Evolutionary conservation across 306 rosid species (phyloP).

Genomic region (Acmispon strigosus): DNA sequence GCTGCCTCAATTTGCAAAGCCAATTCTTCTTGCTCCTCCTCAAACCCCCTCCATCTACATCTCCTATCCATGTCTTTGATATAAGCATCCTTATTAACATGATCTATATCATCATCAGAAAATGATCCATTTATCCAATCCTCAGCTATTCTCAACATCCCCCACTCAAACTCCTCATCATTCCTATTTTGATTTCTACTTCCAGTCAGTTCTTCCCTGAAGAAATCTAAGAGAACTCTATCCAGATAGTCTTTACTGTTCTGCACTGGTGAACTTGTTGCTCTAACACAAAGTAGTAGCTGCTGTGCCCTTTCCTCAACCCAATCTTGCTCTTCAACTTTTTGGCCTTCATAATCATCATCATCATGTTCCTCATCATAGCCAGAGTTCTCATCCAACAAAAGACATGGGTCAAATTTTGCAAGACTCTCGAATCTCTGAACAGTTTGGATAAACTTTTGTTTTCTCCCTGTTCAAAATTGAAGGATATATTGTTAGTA

Average conservation of each 20-base stretch:
- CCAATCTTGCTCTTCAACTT: constrained; percentile 21
- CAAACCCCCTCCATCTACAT: constrained; percentile 39
- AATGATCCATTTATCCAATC: constrained; percentile 39
- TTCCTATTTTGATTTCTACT: constrained; percentile 11
- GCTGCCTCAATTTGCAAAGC: constrained; percentile 42
- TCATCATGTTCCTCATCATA: constrained; percentile 6
- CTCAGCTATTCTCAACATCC: constrained; percentile 38
- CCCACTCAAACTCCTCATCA: constrained; percentile 21
- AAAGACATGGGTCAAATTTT: constrained; percentile 26
- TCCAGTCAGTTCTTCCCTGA: constrained; percentile 31
- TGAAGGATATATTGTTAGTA: background rate
- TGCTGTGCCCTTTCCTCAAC: constrained; percentile 34
- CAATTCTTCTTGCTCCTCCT: constrained; percentile 46
- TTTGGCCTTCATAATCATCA: background rate
- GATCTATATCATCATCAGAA: constrained; percentile 21
- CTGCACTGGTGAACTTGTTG: constrained; percentile 19
- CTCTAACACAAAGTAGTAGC: constrained; percentile 34
- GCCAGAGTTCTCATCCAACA: constrained; percentile 14
- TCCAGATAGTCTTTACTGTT: constrained; percentile 16
- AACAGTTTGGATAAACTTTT: constrained; percentile 32
- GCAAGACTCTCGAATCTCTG: constrained; percentile 39
- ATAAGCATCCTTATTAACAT: constrained; percentile 34
- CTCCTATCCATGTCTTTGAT: constrained; percentile 50
- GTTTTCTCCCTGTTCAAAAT: constrained; percentile 47
- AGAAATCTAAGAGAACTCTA: constrained; percentile 46